Evolutionary conservation across 441 rosid species (phyloP), one percentile per base, ranked within the genome.

Genomic region (Erodium trifolium): DNA sequence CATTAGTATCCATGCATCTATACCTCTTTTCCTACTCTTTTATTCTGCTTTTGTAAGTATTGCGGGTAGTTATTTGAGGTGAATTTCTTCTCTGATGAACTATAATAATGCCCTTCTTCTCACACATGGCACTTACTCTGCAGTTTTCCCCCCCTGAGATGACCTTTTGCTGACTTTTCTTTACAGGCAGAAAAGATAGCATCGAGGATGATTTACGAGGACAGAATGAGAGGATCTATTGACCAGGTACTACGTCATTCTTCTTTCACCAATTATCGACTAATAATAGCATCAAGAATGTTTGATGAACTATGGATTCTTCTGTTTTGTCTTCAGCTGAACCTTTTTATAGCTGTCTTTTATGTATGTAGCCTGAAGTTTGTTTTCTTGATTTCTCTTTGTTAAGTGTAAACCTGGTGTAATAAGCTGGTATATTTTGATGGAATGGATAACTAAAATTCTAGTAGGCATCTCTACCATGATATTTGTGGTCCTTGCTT

Each of bases 181-280:
- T 67, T 74, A 39, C 82, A 90, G 98, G 99, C 99, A 53, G 98
- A 92, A 86, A 95, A 95, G 93, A 95, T 92, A 77, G 96, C 99
- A 67, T 90, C 98, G 72, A 88, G 90, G 78, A 95, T 95, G 98
- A 95, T 95, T 73, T 84, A 78, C 7, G 96, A 95, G 78, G 99
- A 95, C 73, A 86, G 97, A 81, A 95, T 95, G 99, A 92, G 90
- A 78, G 98, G 99, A 71, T 92, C 97, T 6, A 92, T 95, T 69
- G 99, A 95, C 80, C 99, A 95, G 98, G 98, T 87, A 72, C 63
- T 78, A 31, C 65, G 53, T 0, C 49, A 43, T 27, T 19, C 19
- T 16, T 57, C 16, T 16, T 5, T 57, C 19, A 1, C 63, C 19
- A 57, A 57, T 17, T 19, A 5, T 37, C 5, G 13, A 60, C 11